Percentiles rank a stretch among this genome's conserved stretches.
Conservation (phyloP, 306 rosid genomes). For the Pyrus communis region DNA sequence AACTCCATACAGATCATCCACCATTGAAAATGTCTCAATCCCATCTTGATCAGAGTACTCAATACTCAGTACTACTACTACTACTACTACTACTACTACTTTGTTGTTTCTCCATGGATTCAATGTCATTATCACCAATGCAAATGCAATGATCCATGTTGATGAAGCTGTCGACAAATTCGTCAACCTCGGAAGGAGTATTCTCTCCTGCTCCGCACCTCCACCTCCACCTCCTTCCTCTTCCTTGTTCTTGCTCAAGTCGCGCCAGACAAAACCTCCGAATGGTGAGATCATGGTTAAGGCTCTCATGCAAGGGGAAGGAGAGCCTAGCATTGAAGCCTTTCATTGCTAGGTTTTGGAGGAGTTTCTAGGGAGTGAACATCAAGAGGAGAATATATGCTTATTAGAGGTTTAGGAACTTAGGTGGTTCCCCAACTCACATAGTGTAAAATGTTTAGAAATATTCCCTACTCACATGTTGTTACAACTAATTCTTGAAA, state of each 20-base stretch:
- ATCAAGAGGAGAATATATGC: not conserved
- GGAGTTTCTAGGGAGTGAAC: slow-evolving; percentile 2
- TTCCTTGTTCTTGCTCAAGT: slow-evolving; percentile 53
- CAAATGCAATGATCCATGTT: slow-evolving; percentile 44
- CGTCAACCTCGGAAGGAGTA: slow-evolving; percentile 52
- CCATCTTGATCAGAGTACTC: slow-evolving; percentile 25
- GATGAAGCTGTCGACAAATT: slow-evolving; percentile 73
- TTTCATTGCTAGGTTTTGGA: slow-evolving; percentile 32
- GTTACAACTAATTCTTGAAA: not conserved
- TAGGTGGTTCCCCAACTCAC: not conserved
- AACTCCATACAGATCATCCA: slow-evolving; percentile 24
- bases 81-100: not conserved
- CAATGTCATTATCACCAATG: slow-evolving; percentile 15
- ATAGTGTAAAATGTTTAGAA: not conserved
- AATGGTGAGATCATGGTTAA: slow-evolving; percentile 53
- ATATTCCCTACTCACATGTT: not conserved
- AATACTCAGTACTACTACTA: not conserved
- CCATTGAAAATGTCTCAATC: slow-evolving; percentile 19
- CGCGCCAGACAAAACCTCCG: slow-evolving; percentile 68
- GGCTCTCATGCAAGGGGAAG: slow-evolving; percentile 26
- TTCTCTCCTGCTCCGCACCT: slow-evolving; percentile 24
- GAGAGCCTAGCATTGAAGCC: slow-evolving; percentile 37
- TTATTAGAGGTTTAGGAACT: not conserved
- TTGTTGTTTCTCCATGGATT: slow-evolving; percentile 25
- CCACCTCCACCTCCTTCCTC: not conserved